Conservation (phyloP, 2,329 filamentous ascomycete species). For the Catunica adiposa region DNA sequence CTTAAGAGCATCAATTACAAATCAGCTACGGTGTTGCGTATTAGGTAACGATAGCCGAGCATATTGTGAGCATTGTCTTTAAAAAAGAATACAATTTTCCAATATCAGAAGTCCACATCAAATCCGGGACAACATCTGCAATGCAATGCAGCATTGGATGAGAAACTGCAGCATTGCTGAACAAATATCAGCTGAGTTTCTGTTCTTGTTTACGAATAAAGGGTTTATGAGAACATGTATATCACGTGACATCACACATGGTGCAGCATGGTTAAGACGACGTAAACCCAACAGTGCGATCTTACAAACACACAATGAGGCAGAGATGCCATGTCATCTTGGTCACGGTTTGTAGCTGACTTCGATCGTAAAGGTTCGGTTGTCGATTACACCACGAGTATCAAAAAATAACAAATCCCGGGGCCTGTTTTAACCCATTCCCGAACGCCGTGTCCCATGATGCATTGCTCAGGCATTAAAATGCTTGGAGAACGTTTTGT, state of each 20-base stretch:
- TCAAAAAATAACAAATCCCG: constrained; percentile 7
- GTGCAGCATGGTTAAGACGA: no score
- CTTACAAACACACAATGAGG: no score
- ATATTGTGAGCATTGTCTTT: neutral
- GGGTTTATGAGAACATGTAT: no score
- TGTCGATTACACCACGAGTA: constrained; percentile 2
- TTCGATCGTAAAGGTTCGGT: neutral
- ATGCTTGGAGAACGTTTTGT: constrained; percentile 1
- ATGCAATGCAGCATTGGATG: neutral
- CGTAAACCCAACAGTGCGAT: no score
- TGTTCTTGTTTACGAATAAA: no score
- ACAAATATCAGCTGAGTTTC: neutral
- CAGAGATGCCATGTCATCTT: neutral
- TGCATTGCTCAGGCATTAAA: neutral
- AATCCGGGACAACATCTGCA: neutral
- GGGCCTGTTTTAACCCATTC: constrained; percentile 2
- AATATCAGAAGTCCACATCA: neutral
- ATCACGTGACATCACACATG: no score
- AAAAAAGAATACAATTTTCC: neutral
- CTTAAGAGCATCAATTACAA: no score
- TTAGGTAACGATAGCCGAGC: no score
- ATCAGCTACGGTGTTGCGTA: no score
- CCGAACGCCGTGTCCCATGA: constrained; percentile 11
- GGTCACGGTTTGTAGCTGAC: neutral
- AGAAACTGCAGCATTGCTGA: neutral